Evolutionary conservation across 495 filamentous ascomycete species (phyloP), one percentile per base, ranked within the genome.

Genomic region (Aspergillus bridgeri): DNA sequence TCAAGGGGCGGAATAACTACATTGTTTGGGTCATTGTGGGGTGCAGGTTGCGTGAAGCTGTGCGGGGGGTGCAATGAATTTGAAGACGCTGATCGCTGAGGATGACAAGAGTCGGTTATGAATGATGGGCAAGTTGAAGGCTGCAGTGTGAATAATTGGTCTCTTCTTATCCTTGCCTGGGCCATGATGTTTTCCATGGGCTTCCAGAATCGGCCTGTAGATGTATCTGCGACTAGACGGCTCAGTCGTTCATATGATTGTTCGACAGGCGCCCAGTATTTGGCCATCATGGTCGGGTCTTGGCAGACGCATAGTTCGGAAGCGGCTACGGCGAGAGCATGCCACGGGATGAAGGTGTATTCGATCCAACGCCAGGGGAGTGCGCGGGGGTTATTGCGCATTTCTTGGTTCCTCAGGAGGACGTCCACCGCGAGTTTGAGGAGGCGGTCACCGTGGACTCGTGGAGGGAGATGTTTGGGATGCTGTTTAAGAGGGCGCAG

Each of bases 191-290:
- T 90, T 46, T 78, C 78, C 48, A 93, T 72, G 1, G 89, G 88
- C 43, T 82, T 76, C 88, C 88, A 93, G 2, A 92, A 76, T 64
- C 81, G 83, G 3, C 79, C 81, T 17, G 79, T 75, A 57, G 78
- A 79, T 22, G 79, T 76, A 29, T 86, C 76, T 8, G 80, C 81
- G 45, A 82, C 67, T 0, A 74, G 60, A 29, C 78, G 72, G 9
- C 80, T 80, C 46, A 79, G 77, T 24, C 69, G 68, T 46, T 81
- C 75, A 60, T 85, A 88, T 13, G 80, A 77, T 2, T 74, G 64
- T 38, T 88, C 83, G 3, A 96, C 73, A 0, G 87, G 84, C 1
- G 70, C 65, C 91, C 92, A 96, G 13, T 85, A 89, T 5, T 86
- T 80, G 47, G 89, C 85, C 19, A 89, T 84, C 17, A 85, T 60